Base-by-base conservation (phyloP, 352 stramenopile species). In the Globisporangium lucens region DNA sequence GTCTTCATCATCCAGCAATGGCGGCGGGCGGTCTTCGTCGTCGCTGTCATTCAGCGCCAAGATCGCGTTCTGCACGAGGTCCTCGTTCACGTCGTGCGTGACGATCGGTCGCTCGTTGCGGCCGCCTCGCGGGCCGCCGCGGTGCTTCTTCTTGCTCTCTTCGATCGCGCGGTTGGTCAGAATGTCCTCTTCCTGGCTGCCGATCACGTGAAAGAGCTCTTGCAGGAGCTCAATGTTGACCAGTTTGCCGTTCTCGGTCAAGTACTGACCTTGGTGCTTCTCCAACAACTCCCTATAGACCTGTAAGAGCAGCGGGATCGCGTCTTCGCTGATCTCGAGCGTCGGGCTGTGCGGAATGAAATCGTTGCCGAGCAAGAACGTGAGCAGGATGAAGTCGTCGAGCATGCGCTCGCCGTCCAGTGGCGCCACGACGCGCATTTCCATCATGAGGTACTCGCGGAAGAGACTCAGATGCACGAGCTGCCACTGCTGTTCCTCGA, bases 321-420 rank as follows among this genome's bases (percentile, higher is more conserved):
- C 97, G 29, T 98, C 94, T 77, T 99, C 97, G 41, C 89, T 93
- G 77, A 99, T 99, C 80, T 99, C 97, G 9, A 99, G 80, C 52
- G 96, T 98, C 52, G 97, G 98, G 68, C 98, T 95, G 73, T 99
- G 98, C 17, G 98, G 98, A 63, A 99, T 95, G 66, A 99, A 99
- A 73, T 99, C 98, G 82, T 99, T 99, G 46, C 98, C 98, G 3
- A 99, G 90, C 49, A 99, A 82, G 75, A 99, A 99, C n/a, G 97
- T 99, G 61, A 99, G 87, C 70, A 99, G 92, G 9, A 99, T 98
- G 76, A 99, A 99, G 75, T 99, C 98, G 79, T 99, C 98, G 67
- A 99, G 95, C 65, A 99, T 93, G 20, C 97, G 85, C 75, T 99
- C 98, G 24, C 82, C 83, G 65, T 89, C 75, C 2, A 90, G 56